phyloP scores from a whole-genome alignment of 106 monocot species.

The Iris macrosiphon region DNA sequence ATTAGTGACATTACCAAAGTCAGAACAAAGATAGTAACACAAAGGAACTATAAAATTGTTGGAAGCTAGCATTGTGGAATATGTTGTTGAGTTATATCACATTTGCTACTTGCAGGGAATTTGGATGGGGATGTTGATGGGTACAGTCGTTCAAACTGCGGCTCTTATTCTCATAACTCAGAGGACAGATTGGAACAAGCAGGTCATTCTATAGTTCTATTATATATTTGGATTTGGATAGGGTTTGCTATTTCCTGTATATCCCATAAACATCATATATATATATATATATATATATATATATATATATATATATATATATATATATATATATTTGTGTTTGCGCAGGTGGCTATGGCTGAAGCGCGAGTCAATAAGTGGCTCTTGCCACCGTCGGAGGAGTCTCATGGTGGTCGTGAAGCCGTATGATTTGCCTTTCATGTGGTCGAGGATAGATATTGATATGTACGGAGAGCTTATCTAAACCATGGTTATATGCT shows the following conservation, averaged over 20 bases:
- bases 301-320: background rate
- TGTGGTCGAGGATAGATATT: too few relatives aligned
- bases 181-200: slow-evolving; percentile 83
- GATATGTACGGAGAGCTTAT: too few relatives aligned
- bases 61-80: too few relatives aligned
- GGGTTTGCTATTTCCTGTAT: background rate
- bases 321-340: too few relatives aligned
- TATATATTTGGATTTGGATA: background rate
- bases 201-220: too few relatives aligned
- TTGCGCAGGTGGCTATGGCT: slow-evolving; percentile 38
- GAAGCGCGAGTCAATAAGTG: slow-evolving; percentile 45
- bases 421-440: too few relatives aligned
- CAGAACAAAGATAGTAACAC: too few relatives aligned
- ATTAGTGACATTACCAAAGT: too few relatives aligned
- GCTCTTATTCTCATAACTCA: slow-evolving; percentile 59
- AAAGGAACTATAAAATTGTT: too few relatives aligned
- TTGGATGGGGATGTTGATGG: slow-evolving; percentile 88
- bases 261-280: background rate
- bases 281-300: background rate
- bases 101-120: slow-evolving; percentile 54
- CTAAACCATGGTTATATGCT: too few relatives aligned
- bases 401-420: slow-evolving; percentile 1
- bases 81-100: too few relatives aligned
- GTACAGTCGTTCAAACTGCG: slow-evolving; percentile 62
- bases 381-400: slow-evolving; percentile 15